phyloP scores from a whole-genome alignment of 2,329 filamentous ascomycete species.

The Colletotrichum endophyticum region DNA sequence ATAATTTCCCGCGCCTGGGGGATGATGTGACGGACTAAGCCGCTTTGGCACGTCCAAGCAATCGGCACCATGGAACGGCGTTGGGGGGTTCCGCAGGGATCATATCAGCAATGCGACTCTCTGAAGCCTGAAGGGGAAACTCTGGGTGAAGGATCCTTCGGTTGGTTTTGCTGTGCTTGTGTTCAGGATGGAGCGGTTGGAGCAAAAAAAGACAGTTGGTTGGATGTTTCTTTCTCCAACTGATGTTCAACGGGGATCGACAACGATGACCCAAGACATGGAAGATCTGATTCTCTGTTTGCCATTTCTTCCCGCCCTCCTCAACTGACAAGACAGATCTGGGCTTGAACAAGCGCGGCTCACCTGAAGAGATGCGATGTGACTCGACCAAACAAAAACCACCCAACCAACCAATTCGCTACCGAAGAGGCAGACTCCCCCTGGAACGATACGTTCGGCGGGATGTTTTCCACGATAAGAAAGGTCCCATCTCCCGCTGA shows the following conservation, averaged over 20 bases:
- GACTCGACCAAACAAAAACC: neutral
- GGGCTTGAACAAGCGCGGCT: neutral
- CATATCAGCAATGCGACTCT: neutral
- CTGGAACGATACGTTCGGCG: neutral
- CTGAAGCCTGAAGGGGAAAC: neutral
- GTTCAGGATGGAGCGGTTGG: neutral
- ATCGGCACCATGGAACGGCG: constrained; percentile 8
- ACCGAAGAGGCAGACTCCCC: neutral
- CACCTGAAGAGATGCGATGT: neutral
- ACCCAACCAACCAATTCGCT: neutral
- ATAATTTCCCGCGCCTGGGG: constrained; percentile 17
- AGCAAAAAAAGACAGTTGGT: neutral
- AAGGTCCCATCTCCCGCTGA: neutral
- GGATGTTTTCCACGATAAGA: neutral
- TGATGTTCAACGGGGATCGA: neutral
- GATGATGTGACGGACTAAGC: constrained; percentile 18
- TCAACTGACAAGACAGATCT: neutral
- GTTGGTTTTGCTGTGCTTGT: neutral
- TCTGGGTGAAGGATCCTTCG: neutral
- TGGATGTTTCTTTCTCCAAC: neutral
- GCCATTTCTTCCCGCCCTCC: neutral
- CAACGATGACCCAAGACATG: neutral
- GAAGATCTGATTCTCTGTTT: neutral
- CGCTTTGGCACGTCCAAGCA: constrained; percentile 21
- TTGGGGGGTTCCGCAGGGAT: neutral